A percentile compares a stretch with the other conserved stretches of the same genome.
Evolutionary conservation across 176 grass and related monocot species (phyloP).

Genomic region (Phyllostachys edulis): DNA sequence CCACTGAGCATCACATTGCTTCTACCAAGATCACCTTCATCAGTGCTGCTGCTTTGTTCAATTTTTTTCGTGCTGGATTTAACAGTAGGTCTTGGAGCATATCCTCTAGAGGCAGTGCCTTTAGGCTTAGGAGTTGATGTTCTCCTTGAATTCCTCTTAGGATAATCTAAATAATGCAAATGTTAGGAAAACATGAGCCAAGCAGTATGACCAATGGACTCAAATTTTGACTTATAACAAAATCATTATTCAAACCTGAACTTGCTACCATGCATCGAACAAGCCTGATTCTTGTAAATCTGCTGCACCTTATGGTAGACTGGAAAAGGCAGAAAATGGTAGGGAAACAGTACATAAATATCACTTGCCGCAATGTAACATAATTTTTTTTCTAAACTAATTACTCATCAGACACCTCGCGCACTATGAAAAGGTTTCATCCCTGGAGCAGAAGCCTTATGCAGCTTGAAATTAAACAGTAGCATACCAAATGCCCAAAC

Average conservation of each 20-base stretch:
- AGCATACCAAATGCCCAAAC: neutral
- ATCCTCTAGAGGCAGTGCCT: slow-evolving; percentile 43
- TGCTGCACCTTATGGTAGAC: slow-evolving; percentile 41
- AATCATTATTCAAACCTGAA: slow-evolving; percentile 52
- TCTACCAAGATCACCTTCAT: slow-evolving; percentile 21
- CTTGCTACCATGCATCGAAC: slow-evolving; percentile 55
- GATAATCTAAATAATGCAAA: slow-evolving; percentile 48
- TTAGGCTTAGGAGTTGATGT: slow-evolving; percentile 46
- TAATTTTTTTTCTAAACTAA: neutral
- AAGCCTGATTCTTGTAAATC: slow-evolving; percentile 47
- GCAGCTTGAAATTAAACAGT: neutral
- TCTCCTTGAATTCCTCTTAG: slow-evolving; percentile 59
- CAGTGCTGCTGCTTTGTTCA: slow-evolving; percentile 21
- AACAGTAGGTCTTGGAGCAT: slow-evolving; percentile 39
- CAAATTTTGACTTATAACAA: slow-evolving; percentile 5
- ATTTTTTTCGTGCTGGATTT: slow-evolving; percentile 46
- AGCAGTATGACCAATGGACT: neutral
- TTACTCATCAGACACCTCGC: neutral
- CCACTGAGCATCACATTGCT: neutral
- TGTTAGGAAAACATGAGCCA: slow-evolving; percentile 32
- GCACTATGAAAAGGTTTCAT: neutral
- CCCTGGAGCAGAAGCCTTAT: neutral
- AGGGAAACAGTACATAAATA: neutral
- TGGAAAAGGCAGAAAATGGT: slow-evolving; percentile 32
- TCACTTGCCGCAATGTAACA: neutral